Evolutionary conservation across 352 stramenopile genomes (phyloP).

Genomic region (Pythium dissimile): DNA sequence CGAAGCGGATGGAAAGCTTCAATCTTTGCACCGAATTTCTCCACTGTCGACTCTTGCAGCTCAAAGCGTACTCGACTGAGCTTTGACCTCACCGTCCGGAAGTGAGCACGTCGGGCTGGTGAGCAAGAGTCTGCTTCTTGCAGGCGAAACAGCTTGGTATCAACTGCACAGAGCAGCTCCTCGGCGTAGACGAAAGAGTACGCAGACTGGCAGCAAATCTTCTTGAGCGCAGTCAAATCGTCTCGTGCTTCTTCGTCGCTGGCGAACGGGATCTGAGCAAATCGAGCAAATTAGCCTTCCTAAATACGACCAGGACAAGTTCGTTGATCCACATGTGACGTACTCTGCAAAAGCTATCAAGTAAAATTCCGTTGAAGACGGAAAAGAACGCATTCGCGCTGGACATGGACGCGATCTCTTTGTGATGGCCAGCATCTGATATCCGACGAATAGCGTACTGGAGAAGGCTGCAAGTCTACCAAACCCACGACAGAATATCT

Average conservation of each 20-base stretch:
- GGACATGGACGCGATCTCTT: constrained; percentile 84
- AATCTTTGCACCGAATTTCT: constrained; percentile 63
- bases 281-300: background rate
- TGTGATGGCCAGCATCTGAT: constrained; percentile 82
- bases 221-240: constrained; percentile 69
- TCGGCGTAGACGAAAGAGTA: constrained; percentile 84
- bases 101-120: constrained; percentile 35
- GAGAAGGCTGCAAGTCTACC: constrained; percentile 71
- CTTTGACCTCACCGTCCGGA: constrained; percentile 64
- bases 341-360: constrained; percentile 76
- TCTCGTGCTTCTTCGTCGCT: constrained; percentile 77
- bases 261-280: constrained; percentile 74
- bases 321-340: no score
- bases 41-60: constrained; percentile 66
- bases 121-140: constrained; percentile 31
- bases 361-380: constrained; percentile 78
- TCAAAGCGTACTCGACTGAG: constrained; percentile 68
- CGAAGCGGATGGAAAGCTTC: constrained; percentile 74
- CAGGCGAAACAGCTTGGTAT: constrained; percentile 61
- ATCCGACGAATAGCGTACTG: constrained; percentile 86
- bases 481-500: background rate
- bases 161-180: constrained; percentile 69
- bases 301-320: background rate
- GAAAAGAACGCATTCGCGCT: constrained; percentile 84
- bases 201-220: constrained; percentile 81